These are phyloP conservation scores for Melanopsichium pennsylvanicum DNA, from an alignment of 1,284 basidiomycete genomes.

Conservation along the genomic window DNA sequence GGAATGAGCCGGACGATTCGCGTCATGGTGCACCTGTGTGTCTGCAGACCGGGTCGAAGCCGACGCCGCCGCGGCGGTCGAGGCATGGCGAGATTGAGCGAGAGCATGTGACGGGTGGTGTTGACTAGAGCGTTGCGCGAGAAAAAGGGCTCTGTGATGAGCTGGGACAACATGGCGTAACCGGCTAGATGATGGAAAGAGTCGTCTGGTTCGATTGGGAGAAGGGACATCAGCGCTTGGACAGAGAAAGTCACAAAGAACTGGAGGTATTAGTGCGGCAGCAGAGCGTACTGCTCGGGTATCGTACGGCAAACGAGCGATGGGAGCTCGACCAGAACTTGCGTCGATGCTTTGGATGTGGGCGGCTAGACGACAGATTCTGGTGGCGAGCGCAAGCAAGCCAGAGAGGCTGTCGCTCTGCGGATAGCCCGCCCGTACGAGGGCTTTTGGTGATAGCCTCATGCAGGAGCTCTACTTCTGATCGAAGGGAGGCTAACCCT, in stretches of 20 bases:
- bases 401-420: conserved; percentile 11
- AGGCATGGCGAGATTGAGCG: conserved; percentile 1
- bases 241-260: conserved; percentile 6
- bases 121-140: not conserved
- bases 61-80: conserved; percentile 14
- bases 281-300: not conserved
- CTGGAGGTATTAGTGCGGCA: no score
- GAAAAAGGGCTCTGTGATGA: not conserved
- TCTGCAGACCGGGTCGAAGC: not conserved
- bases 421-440: conserved; percentile 6
- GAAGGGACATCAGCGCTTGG: not conserved
- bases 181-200: not conserved
- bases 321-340: no score
- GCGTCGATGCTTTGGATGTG: conserved; percentile 21
- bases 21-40: not conserved
- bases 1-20: not conserved
- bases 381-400: conserved; percentile 13
- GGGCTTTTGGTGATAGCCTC: conserved; percentile 24
- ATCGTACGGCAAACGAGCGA: not conserved
- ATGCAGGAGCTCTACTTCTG: conserved; percentile 16
- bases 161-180: not conserved
- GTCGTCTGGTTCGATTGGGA: not conserved
- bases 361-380: conserved; percentile 25
- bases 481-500: conserved; percentile 19
- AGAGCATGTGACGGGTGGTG: not conserved